Evolutionary conservation across 2,329 filamentous ascomycete genomes (phyloP), one percentile per base, ranked within the genome.

Genomic region (Exophiala aquamarina): DNA sequence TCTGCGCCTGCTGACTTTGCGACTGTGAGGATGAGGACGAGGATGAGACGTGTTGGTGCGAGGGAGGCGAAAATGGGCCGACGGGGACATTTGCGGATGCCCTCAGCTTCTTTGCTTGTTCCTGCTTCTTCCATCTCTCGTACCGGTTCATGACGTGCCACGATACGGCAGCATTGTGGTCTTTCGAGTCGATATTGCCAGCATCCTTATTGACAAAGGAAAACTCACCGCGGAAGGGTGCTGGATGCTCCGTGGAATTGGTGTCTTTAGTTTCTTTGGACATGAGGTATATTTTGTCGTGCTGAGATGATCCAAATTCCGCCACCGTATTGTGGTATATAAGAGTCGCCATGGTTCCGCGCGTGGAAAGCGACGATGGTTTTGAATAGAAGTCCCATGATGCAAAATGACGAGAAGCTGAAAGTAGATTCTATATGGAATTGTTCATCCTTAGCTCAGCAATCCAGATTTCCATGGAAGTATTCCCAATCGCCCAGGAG

Each of bases 121-220:
- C 48, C 35, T 58, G 55, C 32, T 53, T 58, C 44, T 58, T 58
- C 53, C 53, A 58, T 36, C 49, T 46, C 42, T 58, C 55, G 18
- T 58, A 58, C 10, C 55, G 54, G 36, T 58, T 58, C 55, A 58
- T 55, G 14, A 58, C 55, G 46, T 58, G 55, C 53, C 53, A 58
- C 10, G 53, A 56, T 1, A 58, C 55, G 18, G 54, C 55, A 14
- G 55, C 55, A 47, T 52, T 56, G 40, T 58, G 55, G 17, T 58
- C 55, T 39, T 58, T 58, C 17, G 55, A 58, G 15, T 52, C 54
- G 23, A 58, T 58, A 33, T 58, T 58, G 39, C 53, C 54, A n/a
- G 55, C 55, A 46, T 58, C 55, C 47, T 58, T 58, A 41, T 58
- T 58, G 35, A 58, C 55, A 43, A 58, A 58, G 21, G 55, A 58